A percentile compares a stretch with the other conserved stretches of the same genome.
Evolutionary conservation across 371 early-diverging fungal genomes (phyloP).

Genomic region (Apophysomyces elegans): DNA sequence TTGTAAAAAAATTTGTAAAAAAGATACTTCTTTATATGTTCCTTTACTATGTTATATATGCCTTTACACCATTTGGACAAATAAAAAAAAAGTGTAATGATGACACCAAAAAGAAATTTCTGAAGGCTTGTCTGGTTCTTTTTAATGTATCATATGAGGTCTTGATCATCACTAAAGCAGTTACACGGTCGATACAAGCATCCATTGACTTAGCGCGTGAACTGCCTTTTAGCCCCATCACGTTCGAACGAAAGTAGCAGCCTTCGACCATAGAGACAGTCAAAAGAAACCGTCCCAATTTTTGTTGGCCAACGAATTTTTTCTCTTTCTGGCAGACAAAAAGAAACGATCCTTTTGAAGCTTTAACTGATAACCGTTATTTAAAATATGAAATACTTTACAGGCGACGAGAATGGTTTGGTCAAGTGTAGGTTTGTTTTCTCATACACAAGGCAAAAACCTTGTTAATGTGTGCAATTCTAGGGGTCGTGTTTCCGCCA

Average conservation of each 20-base stretch:
- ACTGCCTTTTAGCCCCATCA: too few species aligned
- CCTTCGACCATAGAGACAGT: too few species aligned
- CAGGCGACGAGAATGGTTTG: slow-evolving; percentile 81
- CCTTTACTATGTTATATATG: neutral
- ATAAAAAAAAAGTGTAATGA: too few species aligned
- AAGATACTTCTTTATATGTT: neutral
- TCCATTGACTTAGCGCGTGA: too few species aligned
- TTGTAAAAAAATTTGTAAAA: slow-evolving; percentile 13
- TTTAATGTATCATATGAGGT: too few species aligned
- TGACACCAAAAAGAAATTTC: too few species aligned
- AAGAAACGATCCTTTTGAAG: neutral
- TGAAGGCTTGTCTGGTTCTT: too few species aligned
- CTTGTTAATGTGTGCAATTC: neutral
- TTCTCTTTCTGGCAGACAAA: neutral
- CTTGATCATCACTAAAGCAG: too few species aligned
- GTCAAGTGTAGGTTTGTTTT: slow-evolving; percentile 58
- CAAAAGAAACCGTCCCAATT: slow-evolving; percentile 17
- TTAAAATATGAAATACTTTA: slow-evolving; percentile 49
- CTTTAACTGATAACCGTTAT: neutral
- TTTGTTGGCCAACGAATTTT: slow-evolving; percentile 1
- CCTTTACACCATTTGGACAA: too few species aligned
- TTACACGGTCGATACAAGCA: too few species aligned
- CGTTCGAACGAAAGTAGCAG: too few species aligned
- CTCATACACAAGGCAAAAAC: neutral
- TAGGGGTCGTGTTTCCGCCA: slow-evolving; percentile 39